These are phyloP conservation scores for Parsonsia alboflavescens DNA, from an alignment of 257 asterid genomes.

Conservation along the genomic window DNA sequence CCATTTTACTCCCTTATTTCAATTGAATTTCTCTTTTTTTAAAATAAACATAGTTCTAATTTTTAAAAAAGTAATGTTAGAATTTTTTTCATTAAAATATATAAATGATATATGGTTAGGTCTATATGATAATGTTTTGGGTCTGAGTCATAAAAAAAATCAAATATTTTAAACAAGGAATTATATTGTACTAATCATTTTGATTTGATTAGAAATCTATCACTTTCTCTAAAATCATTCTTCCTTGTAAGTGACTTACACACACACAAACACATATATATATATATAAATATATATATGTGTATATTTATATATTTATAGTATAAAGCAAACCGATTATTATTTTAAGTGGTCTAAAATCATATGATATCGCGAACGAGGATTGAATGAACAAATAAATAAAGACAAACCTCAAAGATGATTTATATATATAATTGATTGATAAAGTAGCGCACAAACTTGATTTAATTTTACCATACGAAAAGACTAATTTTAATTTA, in stretches of 20 bases:
- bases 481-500: not conserved
- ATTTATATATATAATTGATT: not conserved
- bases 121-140: too few species aligned
- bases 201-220: not conserved
- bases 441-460: not conserved
- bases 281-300: too few species aligned
- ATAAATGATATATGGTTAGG: too few species aligned
- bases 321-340: not conserved
- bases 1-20: too few species aligned
- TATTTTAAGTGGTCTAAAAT: not conserved
- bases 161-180: too few species aligned
- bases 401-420: not conserved
- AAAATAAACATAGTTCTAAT: too few species aligned
- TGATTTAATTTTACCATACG: not conserved
- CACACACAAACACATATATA: too few species aligned
- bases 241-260: not conserved
- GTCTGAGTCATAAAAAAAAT: too few species aligned
- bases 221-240: not conserved
- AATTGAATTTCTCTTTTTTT: too few species aligned
- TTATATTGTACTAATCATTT: not conserved
- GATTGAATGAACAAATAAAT: not conserved
- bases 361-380: not conserved
- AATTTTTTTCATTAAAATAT: too few species aligned
- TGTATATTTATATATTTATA: too few species aligned
- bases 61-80: too few species aligned